Base-by-base conservation (phyloP, 768 basidiomycete species). In the Dictyophora rubrovolvata region DNA sequence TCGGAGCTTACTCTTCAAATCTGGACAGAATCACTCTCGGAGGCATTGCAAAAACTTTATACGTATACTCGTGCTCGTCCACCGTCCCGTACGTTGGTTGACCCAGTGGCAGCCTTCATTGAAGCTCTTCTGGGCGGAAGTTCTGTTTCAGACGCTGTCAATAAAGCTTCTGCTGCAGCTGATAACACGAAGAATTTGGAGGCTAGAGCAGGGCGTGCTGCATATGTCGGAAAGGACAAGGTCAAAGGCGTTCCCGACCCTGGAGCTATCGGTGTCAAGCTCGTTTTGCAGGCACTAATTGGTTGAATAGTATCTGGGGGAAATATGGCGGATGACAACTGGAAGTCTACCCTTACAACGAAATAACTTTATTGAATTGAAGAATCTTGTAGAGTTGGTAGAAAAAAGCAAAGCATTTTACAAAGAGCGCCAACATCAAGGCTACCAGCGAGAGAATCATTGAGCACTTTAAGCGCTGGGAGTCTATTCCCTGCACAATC, bases 71-170 rank as follows among this genome's bases (percentile, higher is more conserved):
- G 84, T 28, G 93, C 93, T 14, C 84, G 93, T 23, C 86, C 86
- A 1, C 93, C 93, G 3, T 91, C 89, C 1, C 84, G 93, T 65
- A 96, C 93, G 8, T 83, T 97, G 36, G 79, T 97, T n/a, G 93
- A 97, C 71, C 92, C 93, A 8, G 78, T 97, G 20, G 77, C 81
- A 42, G 87, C 89, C 1, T 94, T 95, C 69, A 76, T 87, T 48
- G 69, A 75, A 3, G 71, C 76, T 18, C 73, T 85, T 62, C 11
- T 59, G 66, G 48, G 65, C 69, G 63, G 65, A 20, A 57, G 57
- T 23, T 76, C 77, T 58, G 72, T 84, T 21, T 69, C 67, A 0
- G 69, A 67, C 2, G 87, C 91, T 0, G 83, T 86, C 46, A 70
- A 71, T 54, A 82, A 80, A 0, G 89, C 84, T 0, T 72, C 70